Evolutionary conservation across 2,329 filamentous ascomycete species (phyloP), one percentile per base, ranked within the genome.

Genomic region (Microdochium nivale): DNA sequence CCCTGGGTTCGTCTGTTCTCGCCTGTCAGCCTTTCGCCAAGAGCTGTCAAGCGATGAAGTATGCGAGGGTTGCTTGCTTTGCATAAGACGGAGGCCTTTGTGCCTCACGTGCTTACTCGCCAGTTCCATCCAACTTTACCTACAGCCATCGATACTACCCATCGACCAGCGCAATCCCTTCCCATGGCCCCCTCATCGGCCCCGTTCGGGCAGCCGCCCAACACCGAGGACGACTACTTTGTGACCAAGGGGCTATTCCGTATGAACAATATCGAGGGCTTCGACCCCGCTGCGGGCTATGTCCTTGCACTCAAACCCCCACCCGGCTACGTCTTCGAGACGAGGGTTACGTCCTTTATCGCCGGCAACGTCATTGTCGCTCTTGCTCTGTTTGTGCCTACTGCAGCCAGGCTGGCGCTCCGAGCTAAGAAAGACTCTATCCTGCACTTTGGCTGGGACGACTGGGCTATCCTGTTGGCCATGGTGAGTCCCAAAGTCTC

Each of bases 401-500:
- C 67, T 0, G 52, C 52, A 5, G 51, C 59, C 9, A 59, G 67
- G 25, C 53, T 69, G 24, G 51, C 51, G 10, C 50, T 66, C 40
- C 57, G 65, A 24, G 43, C 58, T 5, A 59, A 61, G 37, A 44
- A 19, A 19, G 54, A 59, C 25, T 55, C 50, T 35, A 55, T 60
- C 11, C 53, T 67, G 49, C 51, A 58, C 25, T 62, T 66, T n/a
- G 67, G 66, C 2, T 52, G 55, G 24, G 67, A 69, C 52, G 67
- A 70, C 48, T 61, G 58, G 52, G 56, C 62, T 2, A 64, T 67
- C 27, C 57, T 66, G 21, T 59, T 60, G n/a, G 67, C 64, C 16
- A 62, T 60, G 30, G 60, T 66, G 55, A 50, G 63, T 59, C 1
- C 24, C 47, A 33, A 9, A 24, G 47, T 1, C 35, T 52, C 14